Evolutionary conservation across 2,329 filamentous ascomycete species (phyloP), one percentile per base, ranked within the genome.

Genomic region (Capronia epimyces): DNA sequence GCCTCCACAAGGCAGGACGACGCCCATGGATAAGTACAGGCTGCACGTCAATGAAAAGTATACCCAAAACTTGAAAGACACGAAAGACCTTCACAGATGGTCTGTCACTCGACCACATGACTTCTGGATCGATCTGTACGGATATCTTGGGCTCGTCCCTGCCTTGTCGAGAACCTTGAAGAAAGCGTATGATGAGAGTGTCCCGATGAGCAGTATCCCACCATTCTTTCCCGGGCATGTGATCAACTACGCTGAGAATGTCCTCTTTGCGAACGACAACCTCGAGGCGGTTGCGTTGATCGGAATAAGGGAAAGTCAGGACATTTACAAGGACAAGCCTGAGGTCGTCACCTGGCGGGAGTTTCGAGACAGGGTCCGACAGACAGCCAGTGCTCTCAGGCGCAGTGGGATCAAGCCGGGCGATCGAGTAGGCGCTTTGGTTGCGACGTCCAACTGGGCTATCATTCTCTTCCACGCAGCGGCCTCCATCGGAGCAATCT

Each of bases 401-500:
- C 56, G 61, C 8, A 62, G 63, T 50, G 70, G 70, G 0, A 56
- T 72, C 39, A 64, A 65, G 46, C 54, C 66, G 52, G 68, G 67
- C 21, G 68, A 71, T 49, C 59, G 67, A n/a, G 66, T 71, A 2
- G 69, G 64, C 39, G 70, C 70, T 2, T 58, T 73, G 3, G 67
- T 73, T 8, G 67, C 68, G 2, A 73, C 69, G 2, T 71, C 68
- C 25, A 63, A 68, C 12, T 69, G 67, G 63, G 66, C 67, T 0
- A 64, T 72, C 53, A 64, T 69, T 0, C 57, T 73, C 2, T 70
- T 71, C 43, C 64, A 72, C 31, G 70, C 68, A 9, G 62, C 63
- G 15, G 68, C 68, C 4, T 65, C 64, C 15, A 67, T 73, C 21
- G 71, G 70, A 7, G 70, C 70, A 2, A 68, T 73, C 36, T 73